A percentile compares a stretch with the other conserved stretches of the same genome.
These are phyloP conservation scores for Magnaporthiopsis poae DNA, from an alignment of 2,329 filamentous ascomycete species.

Conservation along the genomic window DNA sequence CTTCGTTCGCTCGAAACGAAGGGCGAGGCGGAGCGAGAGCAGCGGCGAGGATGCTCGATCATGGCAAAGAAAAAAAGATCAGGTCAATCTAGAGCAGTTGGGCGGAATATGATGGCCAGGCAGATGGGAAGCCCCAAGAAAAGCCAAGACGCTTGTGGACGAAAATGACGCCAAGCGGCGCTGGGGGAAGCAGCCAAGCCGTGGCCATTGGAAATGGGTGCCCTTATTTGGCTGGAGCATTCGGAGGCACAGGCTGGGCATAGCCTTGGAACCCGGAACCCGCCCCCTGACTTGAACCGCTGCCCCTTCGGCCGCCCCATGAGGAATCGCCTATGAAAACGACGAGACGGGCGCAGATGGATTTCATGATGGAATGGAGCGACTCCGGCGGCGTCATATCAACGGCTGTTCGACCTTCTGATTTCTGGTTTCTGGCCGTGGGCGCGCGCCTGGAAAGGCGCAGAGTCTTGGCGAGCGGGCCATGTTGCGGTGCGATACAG, in stretches of 20 bases:
- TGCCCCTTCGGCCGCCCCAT: too few species aligned
- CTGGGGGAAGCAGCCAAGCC: neutral
- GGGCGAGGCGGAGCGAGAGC: neutral
- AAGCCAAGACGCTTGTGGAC: slow-evolving; percentile 8
- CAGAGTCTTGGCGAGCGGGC: neutral
- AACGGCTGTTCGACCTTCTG: neutral
- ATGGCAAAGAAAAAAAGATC: neutral
- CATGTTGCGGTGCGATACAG: neutral
- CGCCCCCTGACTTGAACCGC: neutral
- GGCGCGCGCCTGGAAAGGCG: neutral
- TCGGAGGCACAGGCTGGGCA: neutral
- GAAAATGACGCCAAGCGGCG: slow-evolving; percentile 7
- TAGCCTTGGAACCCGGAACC: neutral
- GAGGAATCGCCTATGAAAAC: neutral
- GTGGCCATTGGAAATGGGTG: neutral
- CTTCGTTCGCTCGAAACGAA: slow-evolving; percentile 1
- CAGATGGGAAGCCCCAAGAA: slow-evolving; percentile 6
- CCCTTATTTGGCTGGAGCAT: neutral
- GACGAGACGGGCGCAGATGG: neutral
- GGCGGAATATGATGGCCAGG: neutral
- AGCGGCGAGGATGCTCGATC: neutral
- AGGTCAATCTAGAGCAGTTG: neutral
- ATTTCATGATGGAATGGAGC: neutral
- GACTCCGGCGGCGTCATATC: neutral
- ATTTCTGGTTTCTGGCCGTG: too few species aligned